phyloP scores from a whole-genome alignment of 257 asterid species.

The Fraxinus americana region DNA sequence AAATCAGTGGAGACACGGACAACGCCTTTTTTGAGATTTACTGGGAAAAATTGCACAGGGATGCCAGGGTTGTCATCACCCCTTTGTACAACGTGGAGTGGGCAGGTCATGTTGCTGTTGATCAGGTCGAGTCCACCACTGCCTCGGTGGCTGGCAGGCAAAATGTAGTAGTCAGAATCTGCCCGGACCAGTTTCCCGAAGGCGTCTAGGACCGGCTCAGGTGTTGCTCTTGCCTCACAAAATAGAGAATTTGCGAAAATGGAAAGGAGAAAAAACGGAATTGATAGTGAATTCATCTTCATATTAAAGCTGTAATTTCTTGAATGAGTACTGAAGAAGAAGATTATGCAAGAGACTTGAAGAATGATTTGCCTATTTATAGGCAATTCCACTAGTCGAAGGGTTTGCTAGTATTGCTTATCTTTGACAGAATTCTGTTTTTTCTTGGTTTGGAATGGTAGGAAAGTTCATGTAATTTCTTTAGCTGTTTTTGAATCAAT shows the following conservation, averaged over 20 bases:
- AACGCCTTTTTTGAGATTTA: not conserved
- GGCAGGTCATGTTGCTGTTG: conserved; percentile 1
- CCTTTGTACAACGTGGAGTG: conserved; percentile 6
- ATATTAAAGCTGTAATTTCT: too few relatives aligned
- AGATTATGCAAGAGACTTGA: too few relatives aligned
- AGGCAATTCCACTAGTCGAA: too few relatives aligned
- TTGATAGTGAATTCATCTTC: too few relatives aligned
- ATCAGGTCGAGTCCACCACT: conserved; percentile 2
- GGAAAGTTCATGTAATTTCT: too few relatives aligned
- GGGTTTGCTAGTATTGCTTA: too few relatives aligned
- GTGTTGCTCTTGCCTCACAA: not conserved
- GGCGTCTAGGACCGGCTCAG: not conserved
- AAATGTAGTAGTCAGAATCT: not conserved
- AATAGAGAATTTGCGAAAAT: not conserved
- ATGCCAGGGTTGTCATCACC: not conserved
- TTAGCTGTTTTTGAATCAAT: too few relatives aligned
- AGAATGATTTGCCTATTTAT: too few relatives aligned
- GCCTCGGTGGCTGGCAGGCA: not conserved
- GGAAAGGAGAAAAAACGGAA: too few relatives aligned
- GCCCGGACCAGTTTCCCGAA: not conserved
- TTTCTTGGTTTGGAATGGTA: too few relatives aligned
- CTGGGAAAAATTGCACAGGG: not conserved
- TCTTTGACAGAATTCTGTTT: not conserved
- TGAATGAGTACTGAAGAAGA: too few relatives aligned
- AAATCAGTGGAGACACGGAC: conserved; percentile 1